Evolutionary conservation across 2,329 filamentous ascomycete genomes (phyloP).

Genomic region (Calonectria pauciramosa): DNA sequence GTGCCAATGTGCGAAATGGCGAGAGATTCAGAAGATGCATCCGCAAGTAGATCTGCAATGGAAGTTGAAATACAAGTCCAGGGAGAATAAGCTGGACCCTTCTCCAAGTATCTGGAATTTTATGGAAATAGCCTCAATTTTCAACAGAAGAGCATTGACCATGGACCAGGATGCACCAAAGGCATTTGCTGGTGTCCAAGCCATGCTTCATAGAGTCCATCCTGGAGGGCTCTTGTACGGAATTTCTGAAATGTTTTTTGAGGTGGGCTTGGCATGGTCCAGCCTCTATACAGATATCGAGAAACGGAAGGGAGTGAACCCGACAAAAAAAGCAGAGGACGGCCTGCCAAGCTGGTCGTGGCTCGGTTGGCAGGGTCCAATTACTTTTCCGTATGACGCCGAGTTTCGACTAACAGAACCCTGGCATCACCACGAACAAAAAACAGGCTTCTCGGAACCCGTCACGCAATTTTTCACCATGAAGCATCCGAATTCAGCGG

Average conservation of each 20-base stretch:
- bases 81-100: constrained; percentile 14
- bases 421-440: constrained; percentile 28
- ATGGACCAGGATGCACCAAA: constrained; percentile 27
- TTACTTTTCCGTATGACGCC: constrained; percentile 25
- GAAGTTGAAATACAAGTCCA: neutral
- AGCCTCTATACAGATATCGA: constrained; percentile 25
- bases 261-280: constrained; percentile 20
- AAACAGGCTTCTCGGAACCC: constrained; percentile 22
- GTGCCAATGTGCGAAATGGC: constrained; percentile 27
- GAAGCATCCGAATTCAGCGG: neutral
- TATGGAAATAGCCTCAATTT: constrained; percentile 11
- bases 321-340: neutral
- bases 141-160: constrained; percentile 29
- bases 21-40: constrained; percentile 10
- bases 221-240: constrained; percentile 27
- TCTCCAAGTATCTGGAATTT: constrained; percentile 30
- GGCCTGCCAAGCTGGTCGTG: constrained; percentile 33
- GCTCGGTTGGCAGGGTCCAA: constrained; percentile 28
- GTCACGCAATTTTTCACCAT: constrained; percentile 21
- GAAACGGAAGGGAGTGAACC: neutral
- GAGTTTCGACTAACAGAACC: constrained; percentile 21
- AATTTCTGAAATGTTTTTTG: constrained; percentile 28
- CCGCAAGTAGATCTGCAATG: constrained; percentile 5
- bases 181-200: constrained; percentile 28
- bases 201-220: constrained; percentile 29